Conservation (phyloP, 148 eudicot species). For the Rhododendron ferrugineum region DNA sequence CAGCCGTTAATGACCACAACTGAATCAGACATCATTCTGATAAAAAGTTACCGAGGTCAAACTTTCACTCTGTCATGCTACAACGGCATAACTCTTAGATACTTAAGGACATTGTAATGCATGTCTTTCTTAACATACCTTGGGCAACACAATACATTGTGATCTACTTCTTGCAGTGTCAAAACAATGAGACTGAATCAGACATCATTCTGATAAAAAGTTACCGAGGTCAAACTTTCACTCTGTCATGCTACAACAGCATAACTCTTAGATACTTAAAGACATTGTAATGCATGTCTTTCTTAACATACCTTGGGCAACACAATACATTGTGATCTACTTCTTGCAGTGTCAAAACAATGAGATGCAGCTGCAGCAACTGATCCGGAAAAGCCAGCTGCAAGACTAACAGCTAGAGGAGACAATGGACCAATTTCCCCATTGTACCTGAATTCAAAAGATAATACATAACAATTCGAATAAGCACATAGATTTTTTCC, state of each 20-base stretch:
- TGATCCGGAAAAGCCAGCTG: conserved; percentile 87
- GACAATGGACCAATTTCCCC: conserved; percentile 76
- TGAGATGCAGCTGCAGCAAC: conserved; percentile 91
- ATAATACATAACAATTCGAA: background rate
- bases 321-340: conserved; percentile 75
- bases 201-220: background rate
- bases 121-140: conserved; percentile 21
- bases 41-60: background rate
- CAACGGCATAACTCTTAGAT: background rate
- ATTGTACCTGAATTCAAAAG: conserved; percentile 31
- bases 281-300: background rate
- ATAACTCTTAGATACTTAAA: background rate
- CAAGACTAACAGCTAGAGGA: conserved; percentile 66
- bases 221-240: background rate
- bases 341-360: conserved; percentile 79
- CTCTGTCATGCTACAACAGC: background rate
- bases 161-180: conserved; percentile 81
- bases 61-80: background rate
- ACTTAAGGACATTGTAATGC: background rate
- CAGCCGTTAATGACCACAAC: background rate
- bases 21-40: background rate
- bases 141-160: conserved; percentile 77
- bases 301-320: conserved; percentile 48
- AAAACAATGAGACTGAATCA: conserved; percentile 59
- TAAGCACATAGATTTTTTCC: background rate